Conservation (phyloP, 805 yeast genomes). For the Priceomyces melissophilus region DNA sequence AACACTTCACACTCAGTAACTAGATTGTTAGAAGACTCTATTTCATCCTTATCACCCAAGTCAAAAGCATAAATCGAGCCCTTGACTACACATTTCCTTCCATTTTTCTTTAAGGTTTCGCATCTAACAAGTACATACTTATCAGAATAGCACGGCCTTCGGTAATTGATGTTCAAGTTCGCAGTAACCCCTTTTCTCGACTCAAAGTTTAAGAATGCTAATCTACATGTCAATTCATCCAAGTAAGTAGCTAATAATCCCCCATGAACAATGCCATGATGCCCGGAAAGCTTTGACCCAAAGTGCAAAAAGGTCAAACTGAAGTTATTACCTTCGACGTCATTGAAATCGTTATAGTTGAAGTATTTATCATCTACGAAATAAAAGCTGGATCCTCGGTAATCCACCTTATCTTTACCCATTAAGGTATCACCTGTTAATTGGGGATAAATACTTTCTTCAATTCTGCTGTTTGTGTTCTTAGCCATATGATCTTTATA, state of each 20-base stretch:
- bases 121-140: constrained; percentile 34
- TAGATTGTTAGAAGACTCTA: constrained; percentile 22
- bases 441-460: constrained; percentile 30
- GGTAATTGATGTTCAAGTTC: constrained; percentile 39
- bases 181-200: constrained; percentile 43
- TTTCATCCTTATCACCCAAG: constrained; percentile 13
- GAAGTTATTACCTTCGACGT: constrained; percentile 19
- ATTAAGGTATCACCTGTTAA: constrained; percentile 34
- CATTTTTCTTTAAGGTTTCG: constrained; percentile 24
- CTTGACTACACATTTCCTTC: constrained; percentile 39
- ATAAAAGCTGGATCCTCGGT: constrained; percentile 30
- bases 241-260: constrained; percentile 41
- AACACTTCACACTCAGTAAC: constrained; percentile 38
- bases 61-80: constrained; percentile 30
- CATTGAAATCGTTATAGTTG: constrained; percentile 21
- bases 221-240: constrained; percentile 41
- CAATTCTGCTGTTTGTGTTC: constrained; percentile 12
- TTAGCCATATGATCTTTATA: constrained; percentile 12
- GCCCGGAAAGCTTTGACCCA: constrained; percentile 38
- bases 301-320: constrained; percentile 38
- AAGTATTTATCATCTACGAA: constrained; percentile 32
- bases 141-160: constrained; percentile 32
- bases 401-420: constrained; percentile 33
- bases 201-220: constrained; percentile 39
- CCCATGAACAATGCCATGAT: constrained; percentile 40